These are phyloP conservation scores for Striga asiatica DNA, from an alignment of 257 asterid species.

Conservation along the genomic window DNA sequence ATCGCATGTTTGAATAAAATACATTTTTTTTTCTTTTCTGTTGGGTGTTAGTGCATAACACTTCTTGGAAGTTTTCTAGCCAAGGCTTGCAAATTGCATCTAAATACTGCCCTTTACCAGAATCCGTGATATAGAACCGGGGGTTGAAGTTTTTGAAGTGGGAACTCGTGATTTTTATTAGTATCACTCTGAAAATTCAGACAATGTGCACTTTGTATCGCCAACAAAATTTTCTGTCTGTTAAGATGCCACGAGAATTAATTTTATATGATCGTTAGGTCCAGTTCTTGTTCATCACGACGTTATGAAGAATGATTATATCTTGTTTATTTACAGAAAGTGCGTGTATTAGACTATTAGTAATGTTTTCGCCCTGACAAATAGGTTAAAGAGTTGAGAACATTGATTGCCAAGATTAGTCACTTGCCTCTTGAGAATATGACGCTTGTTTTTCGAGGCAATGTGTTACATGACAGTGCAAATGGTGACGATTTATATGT, in stretches of 20 bases:
- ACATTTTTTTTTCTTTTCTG: background rate
- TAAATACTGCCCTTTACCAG: background rate
- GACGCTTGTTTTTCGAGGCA: slow-evolving; percentile 64
- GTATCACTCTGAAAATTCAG: no score
- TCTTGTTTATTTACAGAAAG: no score
- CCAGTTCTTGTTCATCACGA: background rate
- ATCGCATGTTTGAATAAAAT: background rate
- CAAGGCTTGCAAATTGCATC: background rate
- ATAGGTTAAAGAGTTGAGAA: slow-evolving; percentile 78
- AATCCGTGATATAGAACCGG: no score
- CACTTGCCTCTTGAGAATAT: slow-evolving; percentile 40
- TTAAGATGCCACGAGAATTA: background rate
- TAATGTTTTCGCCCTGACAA: background rate
- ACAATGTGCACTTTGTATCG: background rate
- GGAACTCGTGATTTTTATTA: background rate
- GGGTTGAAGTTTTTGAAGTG: background rate
- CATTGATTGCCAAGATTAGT: slow-evolving; percentile 45
- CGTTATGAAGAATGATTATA: no score
- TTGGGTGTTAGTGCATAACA: background rate
- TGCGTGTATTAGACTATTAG: background rate
- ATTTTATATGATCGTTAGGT: background rate
- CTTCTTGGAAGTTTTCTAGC: background rate
- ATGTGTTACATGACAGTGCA: slow-evolving; percentile 48
- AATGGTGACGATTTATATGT: slow-evolving; percentile 37
- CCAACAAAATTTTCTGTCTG: background rate